Evolutionary conservation across 2,329 filamentous ascomycete species (phyloP), one percentile per base, ranked within the genome.

Genomic region (Trichoderma lentiforme): DNA sequence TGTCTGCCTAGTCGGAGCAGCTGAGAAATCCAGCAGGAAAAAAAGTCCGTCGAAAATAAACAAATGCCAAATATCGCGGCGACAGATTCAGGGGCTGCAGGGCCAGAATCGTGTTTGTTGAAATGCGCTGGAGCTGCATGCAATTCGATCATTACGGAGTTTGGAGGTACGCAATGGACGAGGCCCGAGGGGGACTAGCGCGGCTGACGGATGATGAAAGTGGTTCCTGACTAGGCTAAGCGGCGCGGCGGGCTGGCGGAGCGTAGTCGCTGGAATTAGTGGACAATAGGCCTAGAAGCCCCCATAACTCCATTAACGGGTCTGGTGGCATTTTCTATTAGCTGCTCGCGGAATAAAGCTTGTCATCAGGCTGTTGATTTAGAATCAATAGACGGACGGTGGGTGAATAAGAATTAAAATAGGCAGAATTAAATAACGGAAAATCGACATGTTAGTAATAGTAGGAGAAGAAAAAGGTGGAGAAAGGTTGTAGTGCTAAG

Each of bases 81-180:
- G 8, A 51, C 56, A 32, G 57, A 70, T 70, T 70, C 66, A 70
- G 66, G 66, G 66, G 66, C 43, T 70, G 34, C 60, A 43, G 58
- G 58, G 32, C 28, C 26, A 62, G 32, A 63, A 36, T 57, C 28
- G 47, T 58, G 28, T 62, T 69, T 61, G 56, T 51, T 12, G 36
- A 61, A 34, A 69, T 69, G 66, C 66, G 57, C 32, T 67, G 60
- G 60, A 63, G 60, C 60, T 63, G 60, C n/a, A 63, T 67, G 47
- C 66, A 36, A 61, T 61, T 32, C 47, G n/a, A 66, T 57, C 63
- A 26, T 56, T 57, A 56, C 66, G 66, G 57, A 70, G 57, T 70
- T 70, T 61, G 65, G 36, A 67, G 64, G 30, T 57, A 57, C 64
- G 64, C 64, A 67, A 43, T 58, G 34, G 56, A 12, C 18, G 63